Evolutionary conservation across 108 stramenopile species (phyloP), one percentile per base, ranked within the genome.

Genomic region (Epithemia pelagica): DNA sequence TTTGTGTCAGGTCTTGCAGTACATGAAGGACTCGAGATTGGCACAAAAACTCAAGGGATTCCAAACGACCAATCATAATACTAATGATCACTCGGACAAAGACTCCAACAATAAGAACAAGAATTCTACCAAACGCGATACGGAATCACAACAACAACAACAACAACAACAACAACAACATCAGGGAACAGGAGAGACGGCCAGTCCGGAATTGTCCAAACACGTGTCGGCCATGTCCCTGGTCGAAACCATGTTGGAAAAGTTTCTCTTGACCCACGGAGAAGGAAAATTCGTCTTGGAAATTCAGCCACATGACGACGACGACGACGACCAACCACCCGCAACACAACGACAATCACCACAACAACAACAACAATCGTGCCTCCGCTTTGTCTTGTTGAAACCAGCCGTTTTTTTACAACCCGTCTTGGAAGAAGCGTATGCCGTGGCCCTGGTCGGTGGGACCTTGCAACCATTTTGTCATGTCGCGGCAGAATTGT

Each of bases 391-490:
- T 73, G 80, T 93, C 20, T 82, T 96, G 68, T 79, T 99, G 51
- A 80, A 97, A 66, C 95, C 97, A 15, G 79, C 94, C 21, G 74
- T 77, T 2, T 82, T 83, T 60, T 87, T 97, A 53, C 60, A 76
- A 31, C 73, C 73, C 23, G 77, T 99, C 28, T 66, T 95, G 23
- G 63, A 75, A 0, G 77, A 96, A 74, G 89, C 96, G 0, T 82
- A 90, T 71, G 91, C 97, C 15, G 78, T 99, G 5, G 84, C 96
- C 18, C 79, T 99, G 55, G 94, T 97, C 32, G 99, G 99, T 30
- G 99, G 99, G 46, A 99, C 99, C 28, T 81, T 99, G 59, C 88
- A 88, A 55, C 99, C 99, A 1, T 82, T 96, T 54, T 82, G 69
- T 15, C 89, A 89, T 54, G 77, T 99, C 28, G 90, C 89, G 24